Base-by-base conservation (phyloP, 2,329 filamentous ascomycete species). In the Verticillium albo-atrum region DNA sequence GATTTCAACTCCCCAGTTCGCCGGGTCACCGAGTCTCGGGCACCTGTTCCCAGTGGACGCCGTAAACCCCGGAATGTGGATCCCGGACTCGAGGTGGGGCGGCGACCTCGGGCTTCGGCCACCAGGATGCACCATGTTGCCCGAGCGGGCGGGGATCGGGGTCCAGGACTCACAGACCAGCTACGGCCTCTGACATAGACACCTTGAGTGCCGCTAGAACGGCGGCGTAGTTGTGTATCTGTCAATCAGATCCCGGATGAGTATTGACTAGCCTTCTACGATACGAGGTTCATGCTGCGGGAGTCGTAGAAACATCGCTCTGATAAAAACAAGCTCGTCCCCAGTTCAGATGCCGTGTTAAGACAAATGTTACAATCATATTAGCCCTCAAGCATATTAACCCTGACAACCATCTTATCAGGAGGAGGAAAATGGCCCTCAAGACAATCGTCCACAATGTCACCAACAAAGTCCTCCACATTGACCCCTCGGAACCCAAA, bases 401-500 rank as follows among this genome's bases (percentile, higher is more conserved):
- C n/a, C n/a, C n/a, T n/a, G n/a, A n/a, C n/a, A n/a, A n/a, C n/a
- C n/a, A n/a, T n/a, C n/a, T n/a, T n/a, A n/a, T n/a, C n/a, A n/a
- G n/a, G n/a, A n/a, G n/a, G n/a, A n/a, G n/a, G n/a, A 37, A n/a
- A 2, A 37, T 37, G 34, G 25, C 12, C 7, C 7, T 20, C n/a
- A 54, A 28, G 25, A 14, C 27, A 54, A 6, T 54, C 10, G 23
- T 35, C 3, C n/a, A 23, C 28, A 50, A 28, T 14, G 12, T 54
- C 10, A 26, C 69, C 56, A 61, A 61, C 64, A 74, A 69, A 63
- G 66, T 70, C 58, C 65, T 72, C n/a, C 68, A 68, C 35, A 72
- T 74, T 60, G 68, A 74, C 53, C 59, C 69, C 42, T 62, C 67
- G n/a, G 61, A 68, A 35, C 69, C 67, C 26, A 69, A 75, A 57